Evolutionary conservation across 2,329 filamentous ascomycete genomes (phyloP).

Genomic region (Cladosporium halotolerans): DNA sequence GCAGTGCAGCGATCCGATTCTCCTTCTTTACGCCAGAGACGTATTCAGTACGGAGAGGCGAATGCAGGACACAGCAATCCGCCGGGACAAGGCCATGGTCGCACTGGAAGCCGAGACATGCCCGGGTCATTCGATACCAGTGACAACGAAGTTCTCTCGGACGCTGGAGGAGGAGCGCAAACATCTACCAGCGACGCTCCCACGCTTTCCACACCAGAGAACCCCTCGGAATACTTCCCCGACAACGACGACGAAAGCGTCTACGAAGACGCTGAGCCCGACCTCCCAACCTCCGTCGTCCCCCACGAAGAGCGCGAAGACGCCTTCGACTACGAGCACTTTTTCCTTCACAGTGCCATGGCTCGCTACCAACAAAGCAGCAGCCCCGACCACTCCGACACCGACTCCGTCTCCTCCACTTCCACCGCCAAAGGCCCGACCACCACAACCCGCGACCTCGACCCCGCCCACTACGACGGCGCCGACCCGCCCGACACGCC

Average conservation of each 20-base stretch:
- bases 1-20: neutral
- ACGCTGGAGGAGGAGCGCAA: neutral
- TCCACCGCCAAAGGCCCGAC: slow-evolving; percentile 21
- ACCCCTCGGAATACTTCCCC: slow-evolving; percentile 16
- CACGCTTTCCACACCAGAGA: slow-evolving; percentile 7
- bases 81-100: neutral
- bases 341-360: slow-evolving; percentile 89
- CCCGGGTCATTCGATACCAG: slow-evolving; percentile 8
- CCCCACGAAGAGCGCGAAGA: slow-evolving; percentile 88
- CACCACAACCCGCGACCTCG: slow-evolving; percentile 40
- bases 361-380: slow-evolving; percentile 58
- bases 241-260: slow-evolving; percentile 27
- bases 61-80: neutral
- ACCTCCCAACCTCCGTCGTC: slow-evolving; percentile 25
- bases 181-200: slow-evolving; percentile 8
- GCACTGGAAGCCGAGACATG: slow-evolving; percentile 15
- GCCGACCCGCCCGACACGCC: slow-evolving; percentile 28
- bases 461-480: slow-evolving; percentile 17
- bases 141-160: slow-evolving; percentile 9
- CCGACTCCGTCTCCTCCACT: slow-evolving; percentile 35
- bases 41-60: slow-evolving; percentile 14
- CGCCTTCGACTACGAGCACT: slow-evolving; percentile 93
- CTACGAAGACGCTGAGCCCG: slow-evolving; percentile 39
- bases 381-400: slow-evolving; percentile 40
- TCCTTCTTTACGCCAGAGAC: slow-evolving; percentile 15